These are phyloP conservation scores for Coemansia sp. DNA, from an alignment of 192 early-diverging fungal species.

Conservation along the genomic window DNA sequence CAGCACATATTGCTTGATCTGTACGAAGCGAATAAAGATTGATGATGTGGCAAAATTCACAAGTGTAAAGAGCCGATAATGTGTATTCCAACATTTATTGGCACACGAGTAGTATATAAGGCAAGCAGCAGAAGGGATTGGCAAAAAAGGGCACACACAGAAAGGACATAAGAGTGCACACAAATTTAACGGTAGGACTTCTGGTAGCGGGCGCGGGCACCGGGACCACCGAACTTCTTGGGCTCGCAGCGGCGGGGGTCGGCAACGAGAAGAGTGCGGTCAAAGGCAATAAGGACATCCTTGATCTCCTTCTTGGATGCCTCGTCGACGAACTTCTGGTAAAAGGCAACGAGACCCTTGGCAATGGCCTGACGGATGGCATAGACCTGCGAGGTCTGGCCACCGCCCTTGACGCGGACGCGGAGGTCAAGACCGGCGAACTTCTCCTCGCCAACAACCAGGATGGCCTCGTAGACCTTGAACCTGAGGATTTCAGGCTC, in stretches of 20 bases:
- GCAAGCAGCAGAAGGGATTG: slow-evolving; percentile 21
- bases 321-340: slow-evolving; percentile 99
- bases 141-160: slow-evolving; percentile 27
- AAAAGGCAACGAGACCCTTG: slow-evolving; percentile 98
- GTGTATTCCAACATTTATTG: slow-evolving; percentile 41
- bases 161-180: neutral
- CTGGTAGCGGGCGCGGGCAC: slow-evolving; percentile 95
- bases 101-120: no score
- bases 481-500: slow-evolving; percentile 95
- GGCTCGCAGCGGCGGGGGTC: slow-evolving; percentile 99
- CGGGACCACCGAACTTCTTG: slow-evolving; percentile 99
- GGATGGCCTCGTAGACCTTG: slow-evolving; percentile 99
- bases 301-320: slow-evolving; percentile 99
- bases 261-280: slow-evolving; percentile 96
- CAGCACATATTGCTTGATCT: no score
- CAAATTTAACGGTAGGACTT: slow-evolving; percentile 83
- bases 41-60: no score
- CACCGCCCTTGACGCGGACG: slow-evolving; percentile 95
- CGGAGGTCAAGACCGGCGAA: slow-evolving; percentile 96
- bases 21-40: no score
- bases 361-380: slow-evolving; percentile 98
- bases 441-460: slow-evolving; percentile 92
- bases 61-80: no score
- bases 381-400: slow-evolving; percentile 95
- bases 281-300: slow-evolving; percentile 83